Conservation (phyloP, 495 filamentous ascomycete genomes). For the Penicillium cosmopolitanum region DNA sequence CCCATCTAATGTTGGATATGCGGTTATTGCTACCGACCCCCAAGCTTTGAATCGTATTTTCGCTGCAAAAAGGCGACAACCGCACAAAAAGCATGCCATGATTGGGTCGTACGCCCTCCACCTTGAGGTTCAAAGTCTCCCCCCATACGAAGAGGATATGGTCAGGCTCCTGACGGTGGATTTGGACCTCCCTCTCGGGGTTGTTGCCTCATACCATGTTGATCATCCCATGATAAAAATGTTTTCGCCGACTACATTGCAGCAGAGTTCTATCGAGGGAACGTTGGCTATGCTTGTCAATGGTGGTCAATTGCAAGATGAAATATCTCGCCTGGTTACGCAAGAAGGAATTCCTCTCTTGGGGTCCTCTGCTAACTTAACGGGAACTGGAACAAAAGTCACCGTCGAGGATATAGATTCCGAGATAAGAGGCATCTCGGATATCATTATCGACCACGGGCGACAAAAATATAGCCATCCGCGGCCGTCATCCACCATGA, state of each 20-base stretch:
- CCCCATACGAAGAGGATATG: constrained; percentile 13
- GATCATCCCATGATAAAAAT: constrained; percentile 24
- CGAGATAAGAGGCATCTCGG: constrained; percentile 27
- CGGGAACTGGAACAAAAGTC: constrained; percentile 30
- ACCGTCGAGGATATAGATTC: constrained; percentile 35
- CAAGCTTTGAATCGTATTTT: constrained; percentile 24
- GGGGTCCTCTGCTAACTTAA: constrained; percentile 35
- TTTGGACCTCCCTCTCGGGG: constrained; percentile 29
- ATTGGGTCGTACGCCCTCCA: constrained; percentile 29
- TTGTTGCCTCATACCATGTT: constrained; percentile 24
- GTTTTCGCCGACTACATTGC: constrained; percentile 5
- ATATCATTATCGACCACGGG: constrained; percentile 39
- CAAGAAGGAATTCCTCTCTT: constrained; percentile 21
- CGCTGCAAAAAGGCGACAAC: constrained; percentile 20
- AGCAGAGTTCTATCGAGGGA: constrained; percentile 19
- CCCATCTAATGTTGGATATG: constrained; percentile 31
- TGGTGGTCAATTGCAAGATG: constrained; percentile 29
- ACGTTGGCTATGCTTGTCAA: constrained; percentile 35
- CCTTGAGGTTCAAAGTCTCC: constrained; percentile 20
- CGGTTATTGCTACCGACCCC: constrained; percentile 21
- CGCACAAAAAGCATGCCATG: constrained; percentile 33
- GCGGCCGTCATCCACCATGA: constrained; percentile 36
- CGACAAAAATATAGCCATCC: constrained; percentile 27
- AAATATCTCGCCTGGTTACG: constrained; percentile 24
- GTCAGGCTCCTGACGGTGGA: constrained; percentile 25